Conservation (phyloP, 1,284 basidiomycete species). For the Irpex sp. region DNA sequence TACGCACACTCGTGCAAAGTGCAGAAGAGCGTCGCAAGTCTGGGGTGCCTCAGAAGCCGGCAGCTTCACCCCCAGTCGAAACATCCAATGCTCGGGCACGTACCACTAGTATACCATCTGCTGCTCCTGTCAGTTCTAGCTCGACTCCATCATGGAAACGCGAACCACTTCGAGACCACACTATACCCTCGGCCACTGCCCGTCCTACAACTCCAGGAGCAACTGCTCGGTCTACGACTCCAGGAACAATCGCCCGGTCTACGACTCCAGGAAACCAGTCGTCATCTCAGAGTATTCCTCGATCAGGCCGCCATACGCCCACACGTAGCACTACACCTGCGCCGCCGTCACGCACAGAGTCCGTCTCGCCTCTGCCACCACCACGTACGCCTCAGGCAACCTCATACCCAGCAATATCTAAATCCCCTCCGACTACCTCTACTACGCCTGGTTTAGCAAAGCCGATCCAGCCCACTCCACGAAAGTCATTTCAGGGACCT, state of each 20-base stretch:
- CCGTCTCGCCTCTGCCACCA: conserved; percentile 20
- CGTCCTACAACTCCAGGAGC: not conserved
- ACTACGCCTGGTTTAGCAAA: conserved; percentile 49
- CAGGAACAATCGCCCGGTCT: not conserved
- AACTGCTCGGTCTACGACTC: no score
- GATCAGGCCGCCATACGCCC: conserved; percentile 7
- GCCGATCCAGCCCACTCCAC: conserved; percentile 49
- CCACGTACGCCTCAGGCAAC: conserved; percentile 18
- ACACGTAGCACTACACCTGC: conserved; percentile 1
- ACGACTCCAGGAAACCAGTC: not conserved
- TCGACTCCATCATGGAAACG: conserved; percentile 1
- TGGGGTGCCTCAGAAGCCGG: conserved; percentile 18
- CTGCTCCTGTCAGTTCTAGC: conserved; percentile 17
- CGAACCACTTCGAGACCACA: not conserved
- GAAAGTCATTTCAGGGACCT: conserved; percentile 40
- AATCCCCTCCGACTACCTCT: conserved; percentile 33
- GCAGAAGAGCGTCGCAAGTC: conserved; percentile 25
- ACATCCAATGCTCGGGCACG: conserved; percentile 26
- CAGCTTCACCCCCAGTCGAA: conserved; percentile 10
- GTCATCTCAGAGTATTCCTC: not conserved
- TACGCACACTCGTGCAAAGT: conserved; percentile 32
- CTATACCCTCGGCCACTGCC: not conserved
- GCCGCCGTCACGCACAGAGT: conserved; percentile 13
- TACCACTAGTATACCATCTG: conserved; percentile 29
- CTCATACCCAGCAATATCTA: conserved; percentile 32